Base-by-base conservation (phyloP, 1,284 basidiomycete genomes). In the Jaminaea rosea region DNA sequence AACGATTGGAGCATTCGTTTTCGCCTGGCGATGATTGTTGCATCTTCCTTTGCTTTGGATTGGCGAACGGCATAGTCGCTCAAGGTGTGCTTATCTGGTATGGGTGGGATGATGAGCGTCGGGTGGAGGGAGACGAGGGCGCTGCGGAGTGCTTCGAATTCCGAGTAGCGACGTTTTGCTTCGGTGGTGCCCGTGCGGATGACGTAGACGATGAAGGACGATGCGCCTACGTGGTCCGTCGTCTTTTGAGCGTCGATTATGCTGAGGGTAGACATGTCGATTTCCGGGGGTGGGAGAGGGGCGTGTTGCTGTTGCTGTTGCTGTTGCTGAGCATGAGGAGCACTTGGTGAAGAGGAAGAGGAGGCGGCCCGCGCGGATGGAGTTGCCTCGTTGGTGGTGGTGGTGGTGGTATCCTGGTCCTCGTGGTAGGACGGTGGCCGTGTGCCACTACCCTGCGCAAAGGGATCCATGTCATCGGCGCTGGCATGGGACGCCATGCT, bases 21-120 rank as follows among this genome's bases (percentile, higher is more conserved):
- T 46, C 94, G 82, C 53, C 87, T 80, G 0, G 89, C 84, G 71
- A 99, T 96, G 77, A 97, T 84, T 2, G 85, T 83, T 1, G 86
- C 84, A 69, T 99, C 94, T 71, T 98, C 92, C 73, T 94, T 97
- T 10, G 93, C 93, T 76, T 93, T 96, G 53, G 81, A 84, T 73
- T 96, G 93, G 77, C 97, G 96, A 56, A 92, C 86, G 0, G 94
- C 94, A 78, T 98, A 98, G 69, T 98, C 94, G 26, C 88, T 83
- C 26, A 99, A 79, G 2, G 86, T 87, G 77, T 98, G 92, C 77
- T 99, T 98, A 3, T 88, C 91, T 0, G 94, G 94, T 57, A 99
- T 94, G 31, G 94, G 94, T 1, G 94, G 93, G 57, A 99, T 86
- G 69, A 99, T 97, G 62, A 93, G 78, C 11, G 92, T 96, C 0